A percentile compares a stretch with the other conserved stretches of the same genome.
These are phyloP conservation scores for Fomitopsis palustris DNA, from an alignment of 1,284 basidiomycete genomes.

Conservation along the genomic window DNA sequence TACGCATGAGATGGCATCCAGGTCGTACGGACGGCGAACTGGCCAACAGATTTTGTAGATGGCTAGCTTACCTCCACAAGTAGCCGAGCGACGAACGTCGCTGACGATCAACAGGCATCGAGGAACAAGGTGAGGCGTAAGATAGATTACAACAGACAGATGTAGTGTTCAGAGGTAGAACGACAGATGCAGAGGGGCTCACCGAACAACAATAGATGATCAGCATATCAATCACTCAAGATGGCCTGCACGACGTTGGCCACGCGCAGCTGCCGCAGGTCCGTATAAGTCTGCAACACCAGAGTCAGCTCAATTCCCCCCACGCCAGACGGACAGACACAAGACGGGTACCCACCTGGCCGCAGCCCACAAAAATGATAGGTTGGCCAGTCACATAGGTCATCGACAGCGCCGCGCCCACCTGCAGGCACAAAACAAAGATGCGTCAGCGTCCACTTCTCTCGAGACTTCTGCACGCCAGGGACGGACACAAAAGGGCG, in stretches of 20 bases:
- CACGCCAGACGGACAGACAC: not conserved
- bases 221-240: slow-evolving; percentile 53
- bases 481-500: slow-evolving; percentile 10
- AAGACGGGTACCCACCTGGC: slow-evolving; percentile 64
- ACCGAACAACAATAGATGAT: not conserved
- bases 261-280: slow-evolving; percentile 85
- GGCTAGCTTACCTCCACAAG: not conserved
- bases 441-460: not conserved
- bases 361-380: slow-evolving; percentile 94
- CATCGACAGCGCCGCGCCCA: slow-evolving; percentile 95
- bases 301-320: not conserved
- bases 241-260: slow-evolving; percentile 93
- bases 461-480: not conserved
- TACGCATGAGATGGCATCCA: not conserved
- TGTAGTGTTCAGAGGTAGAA: not conserved
- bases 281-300: slow-evolving; percentile 80
- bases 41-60: not conserved
- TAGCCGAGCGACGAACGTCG: not conserved
- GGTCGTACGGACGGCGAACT: not conserved
- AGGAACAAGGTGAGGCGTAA: not conserved
- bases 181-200: not conserved
- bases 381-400: slow-evolving; percentile 97
- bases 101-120: not conserved
- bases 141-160: not conserved
- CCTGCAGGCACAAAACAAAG: slow-evolving; percentile 41